Conservation (phyloP, 1,139 yeast species). For the Saccharomycopsis hybrid region DNA sequence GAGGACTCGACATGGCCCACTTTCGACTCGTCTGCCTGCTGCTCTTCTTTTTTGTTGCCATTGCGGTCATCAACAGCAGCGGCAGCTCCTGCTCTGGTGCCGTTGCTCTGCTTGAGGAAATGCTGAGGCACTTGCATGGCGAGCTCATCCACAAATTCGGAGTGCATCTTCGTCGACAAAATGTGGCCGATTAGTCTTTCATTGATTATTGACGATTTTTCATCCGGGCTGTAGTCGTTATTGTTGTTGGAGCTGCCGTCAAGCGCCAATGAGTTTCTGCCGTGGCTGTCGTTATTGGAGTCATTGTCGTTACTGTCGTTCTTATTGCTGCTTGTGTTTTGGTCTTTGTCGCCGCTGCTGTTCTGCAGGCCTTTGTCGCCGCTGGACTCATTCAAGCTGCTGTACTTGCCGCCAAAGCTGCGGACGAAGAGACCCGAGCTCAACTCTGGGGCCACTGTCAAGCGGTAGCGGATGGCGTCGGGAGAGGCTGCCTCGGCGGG, state of each 20-base stretch:
- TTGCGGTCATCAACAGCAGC: slow-evolving; percentile 5
- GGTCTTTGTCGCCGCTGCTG: too few relatives aligned
- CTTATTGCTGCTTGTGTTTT: too few relatives aligned
- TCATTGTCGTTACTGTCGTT: slow-evolving; percentile 17
- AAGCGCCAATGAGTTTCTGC: too few relatives aligned
- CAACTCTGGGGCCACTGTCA: slow-evolving; percentile 81
- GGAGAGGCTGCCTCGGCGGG: slow-evolving; percentile 57
- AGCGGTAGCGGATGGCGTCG: slow-evolving; percentile 62
- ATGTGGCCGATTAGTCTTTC: slow-evolving; percentile 82
- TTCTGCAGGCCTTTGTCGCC: too few relatives aligned
- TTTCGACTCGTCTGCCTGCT: too few relatives aligned
- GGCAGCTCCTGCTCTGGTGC: too few relatives aligned
- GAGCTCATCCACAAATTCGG: slow-evolving; percentile 48
- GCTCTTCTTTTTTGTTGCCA: too few relatives aligned
- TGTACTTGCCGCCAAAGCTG: slow-evolving; percentile 37
- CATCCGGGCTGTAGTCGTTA: slow-evolving; percentile 42
- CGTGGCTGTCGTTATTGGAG: background rate
- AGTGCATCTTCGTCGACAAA: slow-evolving; percentile 68
- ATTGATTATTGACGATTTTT: slow-evolving; percentile 43
- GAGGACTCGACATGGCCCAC: slow-evolving; percentile 80
- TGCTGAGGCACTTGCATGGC: slow-evolving; percentile 58
- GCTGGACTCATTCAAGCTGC: too few relatives aligned
- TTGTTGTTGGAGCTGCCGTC: too few relatives aligned
- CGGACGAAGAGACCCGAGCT: slow-evolving; percentile 82
- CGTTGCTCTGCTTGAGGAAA: background rate